These are phyloP conservation scores for Closterium sp. DNA, from an alignment of 139 green algal genomes.

Conservation along the genomic window DNA sequence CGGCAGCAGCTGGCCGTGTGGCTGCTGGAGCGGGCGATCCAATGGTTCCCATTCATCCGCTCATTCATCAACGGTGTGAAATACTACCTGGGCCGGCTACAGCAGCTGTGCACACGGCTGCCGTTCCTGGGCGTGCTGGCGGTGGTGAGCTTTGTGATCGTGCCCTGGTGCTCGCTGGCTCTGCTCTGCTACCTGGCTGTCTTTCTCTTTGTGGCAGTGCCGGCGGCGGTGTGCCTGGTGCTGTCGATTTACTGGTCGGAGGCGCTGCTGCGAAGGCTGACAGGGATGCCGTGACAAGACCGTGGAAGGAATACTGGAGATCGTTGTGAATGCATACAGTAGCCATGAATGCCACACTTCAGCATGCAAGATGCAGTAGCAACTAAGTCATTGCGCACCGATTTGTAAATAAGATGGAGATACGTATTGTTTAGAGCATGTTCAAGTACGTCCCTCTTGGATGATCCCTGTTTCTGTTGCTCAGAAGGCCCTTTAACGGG, in stretches of 20 bases:
- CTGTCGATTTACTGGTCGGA: neutral
- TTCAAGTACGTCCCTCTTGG: too few relatives aligned
- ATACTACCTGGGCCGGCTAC: neutral
- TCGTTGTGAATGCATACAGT: neutral
- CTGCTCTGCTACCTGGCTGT: neutral
- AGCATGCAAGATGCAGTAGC: too few relatives aligned
- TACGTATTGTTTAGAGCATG: too few relatives aligned
- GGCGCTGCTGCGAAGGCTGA: neutral
- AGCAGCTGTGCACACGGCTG: neutral
- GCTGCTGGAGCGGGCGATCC: neutral
- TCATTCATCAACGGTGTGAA: neutral
- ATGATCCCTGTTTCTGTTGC: too few relatives aligned
- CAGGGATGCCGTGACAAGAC: neutral
- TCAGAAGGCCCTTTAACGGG: too few relatives aligned
- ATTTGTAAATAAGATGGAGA: too few relatives aligned
- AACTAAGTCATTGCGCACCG: too few relatives aligned
- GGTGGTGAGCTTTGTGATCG: neutral
- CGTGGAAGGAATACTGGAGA: neutral
- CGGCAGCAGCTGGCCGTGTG: neutral
- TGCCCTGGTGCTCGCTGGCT: neutral
- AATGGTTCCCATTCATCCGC: neutral
- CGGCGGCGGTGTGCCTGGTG: neutral
- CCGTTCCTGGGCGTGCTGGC: neutral
- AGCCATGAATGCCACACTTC: too few relatives aligned
- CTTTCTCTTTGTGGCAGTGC: neutral